phyloP scores from a whole-genome alignment of 257 asterid species.

The Knoxia roxburghii region DNA sequence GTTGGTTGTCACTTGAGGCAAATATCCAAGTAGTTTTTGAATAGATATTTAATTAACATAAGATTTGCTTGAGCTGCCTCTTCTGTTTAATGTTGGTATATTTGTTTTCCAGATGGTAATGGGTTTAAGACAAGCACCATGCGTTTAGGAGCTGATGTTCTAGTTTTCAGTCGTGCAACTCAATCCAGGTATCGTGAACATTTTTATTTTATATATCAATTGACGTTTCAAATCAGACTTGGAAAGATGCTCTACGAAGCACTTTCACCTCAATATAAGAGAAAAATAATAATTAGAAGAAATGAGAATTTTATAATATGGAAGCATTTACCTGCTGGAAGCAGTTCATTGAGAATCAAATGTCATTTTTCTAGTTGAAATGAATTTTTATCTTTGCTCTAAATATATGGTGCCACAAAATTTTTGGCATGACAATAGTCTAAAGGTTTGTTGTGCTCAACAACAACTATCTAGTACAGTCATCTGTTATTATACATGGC shows the following conservation, averaged over 20 bases:
- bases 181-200: conserved; percentile 54
- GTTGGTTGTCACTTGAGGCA: neutral
- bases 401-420: neutral
- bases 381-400: neutral
- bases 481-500: neutral
- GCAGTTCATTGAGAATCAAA: neutral
- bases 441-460: neutral
- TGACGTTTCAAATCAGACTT: neutral
- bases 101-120: conserved; percentile 67
- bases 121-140: conserved; percentile 98
- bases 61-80: too few relatives aligned
- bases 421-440: neutral
- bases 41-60: too few relatives aligned
- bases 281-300: neutral
- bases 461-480: neutral
- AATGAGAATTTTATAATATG: neutral
- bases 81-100: neutral
- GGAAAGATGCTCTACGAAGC: neutral
- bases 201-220: conserved; percentile 15
- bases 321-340: neutral
- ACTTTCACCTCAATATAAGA: neutral
- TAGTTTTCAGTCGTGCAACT: conserved; percentile 71
- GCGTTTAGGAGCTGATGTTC: conserved; percentile 91
- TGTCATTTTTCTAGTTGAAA: neutral
- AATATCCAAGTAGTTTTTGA: neutral